Base-by-base conservation (phyloP, 306 rosid species). In the Citrullus amarus region DNA sequence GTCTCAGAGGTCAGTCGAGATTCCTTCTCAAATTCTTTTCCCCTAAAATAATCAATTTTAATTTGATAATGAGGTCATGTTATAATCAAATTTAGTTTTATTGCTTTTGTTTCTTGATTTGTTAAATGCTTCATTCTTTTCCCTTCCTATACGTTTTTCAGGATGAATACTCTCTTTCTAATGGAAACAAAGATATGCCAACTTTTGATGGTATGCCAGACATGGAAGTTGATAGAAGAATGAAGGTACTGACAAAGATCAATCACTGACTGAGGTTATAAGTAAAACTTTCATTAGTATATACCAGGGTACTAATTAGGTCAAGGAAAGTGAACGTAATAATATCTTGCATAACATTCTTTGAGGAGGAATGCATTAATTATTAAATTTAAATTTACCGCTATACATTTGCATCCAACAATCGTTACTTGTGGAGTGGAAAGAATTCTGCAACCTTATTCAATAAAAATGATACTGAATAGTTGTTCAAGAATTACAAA, bases 161-260 rank as follows among this genome's bases (percentile, higher is more conserved):
- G 99, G 99, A 96, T 82, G 99, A 92, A 81, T 78, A 88, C 80
- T 87, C 93, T 70, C 79, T 84, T 88, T 46, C 86, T 80, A 90
- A 88, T 85, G 99, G 96, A 84, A 90, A 86, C 83, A 90, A 83
- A 89, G 99, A 96, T 81, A 73, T 87, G 10, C 84, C 88, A 75
- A 50, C 83, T 82, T 87, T 90, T 81, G 99, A 96, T 87, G 97
- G 97, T 79, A 88, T 91, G 93, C 83, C 93, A 50, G 99, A 96
- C 82, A 83, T 86, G 32, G 99, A 96, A 82, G 91, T 91, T 78
- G 98, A 92, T 79, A 91, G 91, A 84, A 87, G 93, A 79, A 82
- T 92, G 46, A 96, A 92, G 99, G 99, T 92, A 88, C 57, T 78
- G 72, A 69, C 51, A 63, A 61, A 77, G 59, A 75, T 62, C 58